Evolutionary conservation across 148 eudicot species (phyloP), one percentile per base, ranked within the genome.

Genomic region (Rhododendron ferrugineum): DNA sequence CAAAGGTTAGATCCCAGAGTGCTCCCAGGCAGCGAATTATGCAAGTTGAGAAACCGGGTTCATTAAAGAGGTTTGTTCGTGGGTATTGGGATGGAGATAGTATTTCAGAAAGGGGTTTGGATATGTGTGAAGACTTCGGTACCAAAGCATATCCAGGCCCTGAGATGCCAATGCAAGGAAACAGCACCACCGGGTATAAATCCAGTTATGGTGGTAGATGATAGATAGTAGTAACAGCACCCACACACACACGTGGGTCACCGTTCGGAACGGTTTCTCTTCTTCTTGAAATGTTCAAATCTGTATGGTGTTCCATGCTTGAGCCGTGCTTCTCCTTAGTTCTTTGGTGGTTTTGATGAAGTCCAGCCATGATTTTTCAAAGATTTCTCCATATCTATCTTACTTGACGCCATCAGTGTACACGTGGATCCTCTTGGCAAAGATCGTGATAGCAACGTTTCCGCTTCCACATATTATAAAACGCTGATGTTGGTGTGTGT

Each of bases 1-100:
- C 98, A 8, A 96, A 92, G 87, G 58, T 88, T 14, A 89, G 98
- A 91, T 94, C 98, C 40, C 93, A 92, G 20, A 96, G 98, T 30
- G 98, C 96, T 42, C 96, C 98, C 14, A 90, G 89, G 88, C 94
- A 93, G 82, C 89, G 98, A 87, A 47, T 83, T 32, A 32, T 82
- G 47, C 84, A 86, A n/a, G 4, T 75, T 44, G 94, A 91, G 75
- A 91, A 90, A 68, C 75, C 83, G 4, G 86, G 90, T 11, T 78
- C 90, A 2, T 83, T 87, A 54, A 89, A 83, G 83, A 86, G 87
- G 87, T 88, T 85, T 28, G 89, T 84, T 15, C 89, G 58, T 3
- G 88, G 89, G 36, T 82, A 83, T 78, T 91, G 91, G 90, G 91
- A 92, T 30, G 58, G 80, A 11, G 90, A 88, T 46, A 83, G 88